Evolutionary conservation across 805 yeast species (phyloP), one percentile per base, ranked within the genome.

Genomic region (Barnettozyma siamensis): DNA sequence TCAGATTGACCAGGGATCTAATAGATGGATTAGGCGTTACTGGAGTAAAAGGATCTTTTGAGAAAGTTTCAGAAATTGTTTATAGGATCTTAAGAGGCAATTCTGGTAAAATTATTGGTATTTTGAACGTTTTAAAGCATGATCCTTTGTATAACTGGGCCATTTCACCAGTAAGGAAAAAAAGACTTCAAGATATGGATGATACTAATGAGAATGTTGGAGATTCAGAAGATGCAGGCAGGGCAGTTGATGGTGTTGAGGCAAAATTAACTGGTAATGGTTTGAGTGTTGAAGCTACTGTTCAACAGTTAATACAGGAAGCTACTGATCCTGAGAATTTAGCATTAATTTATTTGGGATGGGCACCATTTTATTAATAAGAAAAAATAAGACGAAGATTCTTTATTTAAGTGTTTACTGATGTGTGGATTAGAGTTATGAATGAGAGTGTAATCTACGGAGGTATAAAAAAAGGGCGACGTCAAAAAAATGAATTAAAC

Each of bases 101-200:
- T 53, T 67, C 68, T 28, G 85, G 79, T 23, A 80, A 80, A 49
- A 86, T 94, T 23, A 62, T 81, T 59, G 82, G 93, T 24, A 85
- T 93, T 26, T 64, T 93, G 41, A 91, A 89, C 53, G 95, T 91
- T 5, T 63, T 93, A 47, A 71, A 82, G 51, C 88, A 93, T 73
- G 99, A 93, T 68, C 97, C 99, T 0, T 69, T 93, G 41, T 89
- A 91, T 55, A 75, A 87, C 2, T 93, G 99, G 98, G 78, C 85
- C 0, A 67, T 88, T 35, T 85, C 96, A 1, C 94, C 95, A 1
- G 61, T 87, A 15, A 60, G 83, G 41, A 73, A 70, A 53, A 71
- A 71, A 47, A 73, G 69, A 47, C 58, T 80, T 15, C 84, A 79
- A 50, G 48, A 43, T 19, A 40, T 35, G 12, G 33, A 36, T 18